These are phyloP conservation scores for Plantago coronopus DNA, from an alignment of 305 asterid species.

Conservation along the genomic window DNA sequence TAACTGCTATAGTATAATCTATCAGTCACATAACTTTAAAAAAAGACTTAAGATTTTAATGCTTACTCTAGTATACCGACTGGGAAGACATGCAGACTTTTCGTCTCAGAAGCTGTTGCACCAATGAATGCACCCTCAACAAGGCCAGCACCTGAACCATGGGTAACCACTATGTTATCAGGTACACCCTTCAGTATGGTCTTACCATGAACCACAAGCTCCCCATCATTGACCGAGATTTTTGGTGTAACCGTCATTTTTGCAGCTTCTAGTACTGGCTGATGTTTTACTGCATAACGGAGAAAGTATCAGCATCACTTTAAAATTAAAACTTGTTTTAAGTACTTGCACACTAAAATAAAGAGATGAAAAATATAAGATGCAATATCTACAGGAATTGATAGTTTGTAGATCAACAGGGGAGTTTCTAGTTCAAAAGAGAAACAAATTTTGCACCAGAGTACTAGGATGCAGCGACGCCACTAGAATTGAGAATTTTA, in stretches of 20 bases:
- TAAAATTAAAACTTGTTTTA: no score
- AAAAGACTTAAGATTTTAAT: neutral
- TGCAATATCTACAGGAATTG: no score
- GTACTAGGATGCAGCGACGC: no score
- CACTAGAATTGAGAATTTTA: no score
- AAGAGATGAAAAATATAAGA: no score
- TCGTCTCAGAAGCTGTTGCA: slow-evolving; percentile 69
- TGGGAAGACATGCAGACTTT: slow-evolving; percentile 82
- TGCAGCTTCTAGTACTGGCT: slow-evolving; percentile 19
- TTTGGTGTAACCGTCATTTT: slow-evolving; percentile 88
- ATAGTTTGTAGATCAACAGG: no score
- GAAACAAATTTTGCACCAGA: no score
- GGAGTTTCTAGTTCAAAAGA: no score
- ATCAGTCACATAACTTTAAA: slow-evolving; percentile 4
- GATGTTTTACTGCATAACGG: no score
- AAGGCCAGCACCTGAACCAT: slow-evolving; percentile 74
- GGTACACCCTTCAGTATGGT: slow-evolving; percentile 79
- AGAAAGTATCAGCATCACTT: no score
- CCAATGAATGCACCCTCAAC: slow-evolving; percentile 86
- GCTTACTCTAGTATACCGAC: slow-evolving; percentile 88
- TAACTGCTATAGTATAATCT: neutral
- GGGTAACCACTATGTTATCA: slow-evolving; percentile 72
- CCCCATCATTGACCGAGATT: slow-evolving; percentile 67
- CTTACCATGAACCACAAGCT: slow-evolving; percentile 89
- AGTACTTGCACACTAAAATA: no score